Evolutionary conservation across 495 filamentous ascomycete species (phyloP).

Genomic region (Trichoderma orchidacearum): DNA sequence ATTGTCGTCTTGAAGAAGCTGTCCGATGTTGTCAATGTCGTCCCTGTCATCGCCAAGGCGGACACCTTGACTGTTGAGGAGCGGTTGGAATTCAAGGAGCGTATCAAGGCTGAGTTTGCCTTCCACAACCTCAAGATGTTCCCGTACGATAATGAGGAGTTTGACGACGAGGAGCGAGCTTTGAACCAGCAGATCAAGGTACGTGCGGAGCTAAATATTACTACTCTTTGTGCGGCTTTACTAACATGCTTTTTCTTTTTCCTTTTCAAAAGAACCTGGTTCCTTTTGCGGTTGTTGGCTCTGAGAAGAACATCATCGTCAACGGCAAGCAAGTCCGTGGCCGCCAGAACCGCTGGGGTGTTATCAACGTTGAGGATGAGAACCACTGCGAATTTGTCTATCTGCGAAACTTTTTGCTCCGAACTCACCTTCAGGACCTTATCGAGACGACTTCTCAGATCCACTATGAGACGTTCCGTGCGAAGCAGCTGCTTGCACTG

Average conservation of each 20-base stretch:
- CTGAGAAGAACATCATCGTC: conserved; percentile 94
- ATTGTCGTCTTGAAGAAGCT: conserved; percentile 99
- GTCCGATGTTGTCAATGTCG: conserved; percentile 97
- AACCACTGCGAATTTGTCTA: conserved; percentile 99
- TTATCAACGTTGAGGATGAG: conserved; percentile 99
- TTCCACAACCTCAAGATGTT: conserved; percentile 99
- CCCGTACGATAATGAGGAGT: conserved; percentile 98
- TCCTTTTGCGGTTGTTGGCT: conserved; percentile 95
- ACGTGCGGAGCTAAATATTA: conserved; percentile 10
- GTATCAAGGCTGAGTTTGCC: conserved; percentile 97
- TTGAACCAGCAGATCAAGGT: conserved; percentile 95
- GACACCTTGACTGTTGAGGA: conserved; percentile 96
- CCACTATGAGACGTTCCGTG: conserved; percentile 99
- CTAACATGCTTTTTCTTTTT: neutral
- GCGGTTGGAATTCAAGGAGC: conserved; percentile 88
- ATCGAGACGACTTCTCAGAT: conserved; percentile 99
- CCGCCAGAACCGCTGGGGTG: conserved; percentile 97
- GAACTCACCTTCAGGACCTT: conserved; percentile 91
- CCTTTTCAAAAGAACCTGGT: conserved; percentile 92
- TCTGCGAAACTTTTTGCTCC: conserved; percentile 92
- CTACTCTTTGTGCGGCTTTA: neutral
- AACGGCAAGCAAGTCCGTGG: conserved; percentile 96
- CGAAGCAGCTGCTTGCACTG: conserved; percentile 92
- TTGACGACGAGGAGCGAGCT: conserved; percentile 90
- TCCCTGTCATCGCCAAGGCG: conserved; percentile 96